These are phyloP conservation scores for Apiospora rasikravindrae DNA, from an alignment of 2,329 filamentous ascomycete genomes.

Conservation along the genomic window DNA sequence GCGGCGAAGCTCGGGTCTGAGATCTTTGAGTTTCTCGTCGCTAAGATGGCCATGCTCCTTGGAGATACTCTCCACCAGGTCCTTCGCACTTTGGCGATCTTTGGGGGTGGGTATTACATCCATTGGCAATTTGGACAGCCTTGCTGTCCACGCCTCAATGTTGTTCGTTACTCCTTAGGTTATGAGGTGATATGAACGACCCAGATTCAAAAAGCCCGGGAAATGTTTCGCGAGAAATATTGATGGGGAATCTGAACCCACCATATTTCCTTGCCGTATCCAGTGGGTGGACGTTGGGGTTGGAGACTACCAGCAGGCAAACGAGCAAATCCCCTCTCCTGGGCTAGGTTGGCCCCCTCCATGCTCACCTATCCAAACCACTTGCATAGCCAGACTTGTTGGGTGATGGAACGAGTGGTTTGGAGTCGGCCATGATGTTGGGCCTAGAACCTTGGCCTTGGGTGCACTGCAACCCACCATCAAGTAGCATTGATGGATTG, in stretches of 20 bases:
- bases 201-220: not conserved
- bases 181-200: not conserved
- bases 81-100: not conserved
- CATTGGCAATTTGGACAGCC: not conserved
- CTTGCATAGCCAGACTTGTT: too few species aligned
- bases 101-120: not conserved
- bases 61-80: slow-evolving; percentile 27
- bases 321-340: too few species aligned
- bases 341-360: too few species aligned
- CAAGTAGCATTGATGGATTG: too few species aligned
- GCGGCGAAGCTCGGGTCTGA: slow-evolving; percentile 23
- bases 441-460: too few species aligned
- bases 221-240: not conserved
- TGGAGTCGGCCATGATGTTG: too few species aligned
- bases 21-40: slow-evolving; percentile 22
- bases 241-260: not conserved
- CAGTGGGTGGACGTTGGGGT: too few species aligned
- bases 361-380: too few species aligned
- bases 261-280: too few species aligned
- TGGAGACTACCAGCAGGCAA: too few species aligned
- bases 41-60: slow-evolving; percentile 31
- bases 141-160: not conserved
- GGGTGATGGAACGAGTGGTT: too few species aligned
- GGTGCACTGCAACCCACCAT: too few species aligned
- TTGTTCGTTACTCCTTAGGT: not conserved